Percentiles rank a stretch among this genome's conserved stretches.
phyloP scores from a whole-genome alignment of 768 basidiomycete genomes.

The Boletus speciosus region DNA sequence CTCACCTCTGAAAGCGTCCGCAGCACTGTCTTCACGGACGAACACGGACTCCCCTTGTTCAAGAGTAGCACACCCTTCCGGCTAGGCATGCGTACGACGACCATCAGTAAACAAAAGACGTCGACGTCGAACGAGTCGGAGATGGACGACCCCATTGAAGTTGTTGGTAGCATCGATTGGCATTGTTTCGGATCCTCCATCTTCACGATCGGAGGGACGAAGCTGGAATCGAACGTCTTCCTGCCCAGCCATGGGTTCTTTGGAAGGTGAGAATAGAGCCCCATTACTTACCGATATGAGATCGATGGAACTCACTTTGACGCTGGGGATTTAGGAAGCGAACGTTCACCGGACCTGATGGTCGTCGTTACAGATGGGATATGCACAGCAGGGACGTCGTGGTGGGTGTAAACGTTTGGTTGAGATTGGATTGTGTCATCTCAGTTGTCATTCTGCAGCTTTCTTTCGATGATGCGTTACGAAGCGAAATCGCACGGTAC shows the following conservation, averaged over 20 bases:
- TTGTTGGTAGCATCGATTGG: constrained; percentile 34
- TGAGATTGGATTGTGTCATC: neutral
- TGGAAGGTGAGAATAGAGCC: constrained; percentile 9
- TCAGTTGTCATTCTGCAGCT: constrained; percentile 8
- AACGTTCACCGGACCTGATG: constrained; percentile 33
- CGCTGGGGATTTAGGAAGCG: constrained; percentile 11
- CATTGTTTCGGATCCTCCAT: constrained; percentile 26
- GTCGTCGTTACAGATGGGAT: constrained; percentile 32
- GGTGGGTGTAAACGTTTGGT: constrained; percentile 1
- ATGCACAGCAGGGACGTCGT: constrained; percentile 10
- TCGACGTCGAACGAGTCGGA: neutral
- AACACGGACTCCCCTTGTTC: constrained; percentile 23
- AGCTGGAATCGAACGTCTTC: constrained; percentile 24
- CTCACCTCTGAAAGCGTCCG: constrained; percentile 26
- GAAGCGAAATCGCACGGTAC: constrained; percentile 16
- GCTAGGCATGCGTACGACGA: constrained; percentile 15
- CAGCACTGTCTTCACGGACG: constrained; percentile 29
- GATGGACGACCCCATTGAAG: constrained; percentile 21
- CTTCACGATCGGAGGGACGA: constrained; percentile 27
- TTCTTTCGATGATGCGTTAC: constrained; percentile 16
- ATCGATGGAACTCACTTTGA: neutral
- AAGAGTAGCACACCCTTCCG: constrained; percentile 25
- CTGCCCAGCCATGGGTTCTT: constrained; percentile 17
- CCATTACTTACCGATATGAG: neutral
- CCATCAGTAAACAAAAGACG: constrained; percentile 12